Evolutionary conservation across 2,329 filamentous ascomycete genomes (phyloP).

Genomic region (Colletotrichum noveboracense): DNA sequence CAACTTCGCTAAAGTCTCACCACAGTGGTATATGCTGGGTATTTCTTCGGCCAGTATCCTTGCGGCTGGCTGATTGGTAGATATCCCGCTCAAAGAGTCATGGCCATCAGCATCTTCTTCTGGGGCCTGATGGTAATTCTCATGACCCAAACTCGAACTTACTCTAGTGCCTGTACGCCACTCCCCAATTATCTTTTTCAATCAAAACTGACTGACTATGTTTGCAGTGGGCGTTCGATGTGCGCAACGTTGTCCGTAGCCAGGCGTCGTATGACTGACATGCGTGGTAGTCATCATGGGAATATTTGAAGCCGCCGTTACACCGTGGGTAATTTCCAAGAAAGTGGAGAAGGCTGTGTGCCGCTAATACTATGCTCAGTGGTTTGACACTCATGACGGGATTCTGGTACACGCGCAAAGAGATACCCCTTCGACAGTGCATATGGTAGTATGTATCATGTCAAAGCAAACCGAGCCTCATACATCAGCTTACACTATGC

Average conservation of each 20-base stretch:
- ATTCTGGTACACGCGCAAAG: constrained; percentile 39
- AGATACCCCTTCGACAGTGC: constrained; percentile 39
- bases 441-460: constrained; percentile 30
- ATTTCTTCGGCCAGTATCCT: constrained; percentile 46
- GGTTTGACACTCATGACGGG: constrained; percentile 24
- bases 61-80: constrained; percentile 43
- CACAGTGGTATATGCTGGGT: constrained; percentile 41
- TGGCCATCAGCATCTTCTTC: constrained; percentile 22
- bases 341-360: rapidly evolving
- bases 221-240: background rate
- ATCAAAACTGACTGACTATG: background rate
- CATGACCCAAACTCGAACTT: constrained; percentile 34
- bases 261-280: rapidly evolving
- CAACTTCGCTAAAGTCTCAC: rapidly evolving
- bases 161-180: constrained; percentile 28
- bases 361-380: rapidly evolving
- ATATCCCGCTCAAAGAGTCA: constrained; percentile 38
- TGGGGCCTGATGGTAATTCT: constrained; percentile 38
- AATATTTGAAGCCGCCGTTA: background rate
- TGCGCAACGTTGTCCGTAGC: background rate
- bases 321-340: background rate
- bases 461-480: background rate
- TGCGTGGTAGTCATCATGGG: background rate
- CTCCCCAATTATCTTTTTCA: rapidly evolving
- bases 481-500: background rate